A percentile compares a stretch with the other conserved stretches of the same genome.
Conservation (phyloP, 805 yeast species). For the Ogataea sp. region DNA sequence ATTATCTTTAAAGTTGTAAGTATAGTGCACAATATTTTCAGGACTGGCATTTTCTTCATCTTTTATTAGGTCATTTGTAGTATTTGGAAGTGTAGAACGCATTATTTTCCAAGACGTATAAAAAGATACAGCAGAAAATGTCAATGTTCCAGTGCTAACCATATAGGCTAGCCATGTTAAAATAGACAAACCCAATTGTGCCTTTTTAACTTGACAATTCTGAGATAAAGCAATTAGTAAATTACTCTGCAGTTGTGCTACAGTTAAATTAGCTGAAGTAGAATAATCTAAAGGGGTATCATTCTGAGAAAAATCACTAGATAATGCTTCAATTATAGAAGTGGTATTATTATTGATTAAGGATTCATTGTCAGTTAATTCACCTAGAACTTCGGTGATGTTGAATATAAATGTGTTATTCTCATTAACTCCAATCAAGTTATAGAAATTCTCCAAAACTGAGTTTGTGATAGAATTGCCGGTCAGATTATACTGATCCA, state of each 20-base stretch:
- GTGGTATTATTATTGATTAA: no score
- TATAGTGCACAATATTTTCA: constrained; percentile 4
- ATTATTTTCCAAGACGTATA: constrained; percentile 5
- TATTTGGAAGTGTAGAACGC: no score
- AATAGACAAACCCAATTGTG: constrained; percentile 11
- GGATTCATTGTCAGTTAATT: neutral
- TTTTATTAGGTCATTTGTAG: no score
- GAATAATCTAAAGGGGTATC: neutral
- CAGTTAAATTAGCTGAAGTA: constrained; percentile 8
- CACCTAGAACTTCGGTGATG: neutral
- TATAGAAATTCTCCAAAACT: constrained; percentile 11
- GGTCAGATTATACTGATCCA: constrained; percentile 19
- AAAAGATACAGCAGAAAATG: constrained; percentile 8
- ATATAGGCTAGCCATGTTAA: constrained; percentile 8
- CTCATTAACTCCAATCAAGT: constrained; percentile 1
- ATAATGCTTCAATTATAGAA: neutral
- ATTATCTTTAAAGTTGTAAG: constrained; percentile 6
- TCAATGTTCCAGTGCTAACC: constrained; percentile 8
- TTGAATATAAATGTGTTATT: neutral
- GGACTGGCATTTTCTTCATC: neutral
- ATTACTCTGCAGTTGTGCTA: constrained; percentile 7
- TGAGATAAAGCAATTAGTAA: constrained; percentile 8
- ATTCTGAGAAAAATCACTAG: no score
- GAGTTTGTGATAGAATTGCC: constrained; percentile 6
- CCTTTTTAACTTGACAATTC: constrained; percentile 16